A percentile compares a stretch with the other conserved stretches of the same genome.
phyloP scores from a whole-genome alignment of 2,329 filamentous ascomycete genomes.

The Aspergillus fumigatus region DNA sequence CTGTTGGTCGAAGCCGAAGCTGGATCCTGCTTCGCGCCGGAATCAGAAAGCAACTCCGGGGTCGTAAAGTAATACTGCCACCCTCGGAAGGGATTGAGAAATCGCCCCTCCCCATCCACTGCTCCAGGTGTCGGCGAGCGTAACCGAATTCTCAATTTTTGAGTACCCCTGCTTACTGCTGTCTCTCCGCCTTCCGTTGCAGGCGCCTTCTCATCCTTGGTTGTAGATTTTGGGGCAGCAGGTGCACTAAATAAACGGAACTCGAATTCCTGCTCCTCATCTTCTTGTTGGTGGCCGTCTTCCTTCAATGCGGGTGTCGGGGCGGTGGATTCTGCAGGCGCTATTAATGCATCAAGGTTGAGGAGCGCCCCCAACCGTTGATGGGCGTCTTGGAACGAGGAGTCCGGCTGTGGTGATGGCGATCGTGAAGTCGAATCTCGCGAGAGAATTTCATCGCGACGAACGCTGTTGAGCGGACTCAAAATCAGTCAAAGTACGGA shows the following conservation, averaged over 20 bases:
- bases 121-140: conserved; percentile 36
- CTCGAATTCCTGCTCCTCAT: conserved; percentile 42
- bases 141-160: conserved; percentile 37
- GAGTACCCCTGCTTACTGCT: conserved; percentile 15
- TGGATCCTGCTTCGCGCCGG: conserved; percentile 11
- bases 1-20: conserved; percentile 11
- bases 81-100: conserved; percentile 38
- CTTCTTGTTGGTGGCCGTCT: conserved; percentile 5
- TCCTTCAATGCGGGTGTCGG: conserved; percentile 2
- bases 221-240: conserved; percentile 9
- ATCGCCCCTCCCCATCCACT: conserved; percentile 28
- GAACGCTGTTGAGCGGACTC: conserved; percentile 23
- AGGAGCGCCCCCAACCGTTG: conserved; percentile 31
- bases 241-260: conserved; percentile 39
- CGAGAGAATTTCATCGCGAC: conserved; percentile 33
- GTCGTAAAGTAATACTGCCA: conserved; percentile 41
- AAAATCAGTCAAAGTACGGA: neutral
- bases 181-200: neutral
- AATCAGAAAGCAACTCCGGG: conserved; percentile 24
- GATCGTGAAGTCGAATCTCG: conserved; percentile 27
- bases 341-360: conserved; percentile 26
- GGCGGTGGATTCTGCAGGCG: neutral
- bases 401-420: conserved; percentile 26
- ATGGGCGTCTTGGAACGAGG: conserved; percentile 24
- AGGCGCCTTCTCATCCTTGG: neutral